These are phyloP conservation scores for Leccinum subatratum DNA, from an alignment of 1,284 basidiomycete genomes.

Conservation along the genomic window DNA sequence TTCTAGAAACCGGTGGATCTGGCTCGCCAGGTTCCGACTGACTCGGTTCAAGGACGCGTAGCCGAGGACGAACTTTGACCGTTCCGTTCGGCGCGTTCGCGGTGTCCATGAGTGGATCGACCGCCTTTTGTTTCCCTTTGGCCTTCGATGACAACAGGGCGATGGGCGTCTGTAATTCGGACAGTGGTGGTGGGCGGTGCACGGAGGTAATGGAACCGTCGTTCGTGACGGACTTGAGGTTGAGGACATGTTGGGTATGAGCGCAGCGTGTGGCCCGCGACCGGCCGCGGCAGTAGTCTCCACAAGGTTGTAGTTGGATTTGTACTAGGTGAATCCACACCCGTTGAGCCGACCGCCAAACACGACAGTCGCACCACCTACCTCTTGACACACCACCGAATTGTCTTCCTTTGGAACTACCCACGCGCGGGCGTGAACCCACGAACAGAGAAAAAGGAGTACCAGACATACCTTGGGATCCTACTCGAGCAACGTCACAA, in stretches of 20 bases:
- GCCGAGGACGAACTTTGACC: slow-evolving; percentile 11
- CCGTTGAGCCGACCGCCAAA: slow-evolving; percentile 4
- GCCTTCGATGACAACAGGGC: slow-evolving; percentile 24
- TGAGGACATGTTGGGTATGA: slow-evolving; percentile 49
- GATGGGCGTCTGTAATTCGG: slow-evolving; percentile 2
- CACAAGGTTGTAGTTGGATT: slow-evolving; percentile 56
- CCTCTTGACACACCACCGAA: slow-evolving; percentile 69
- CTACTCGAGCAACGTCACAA: slow-evolving; percentile 67
- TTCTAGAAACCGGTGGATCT: slow-evolving; percentile 6
- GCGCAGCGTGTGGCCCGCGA: slow-evolving; percentile 63
- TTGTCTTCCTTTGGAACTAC: slow-evolving; percentile 69
- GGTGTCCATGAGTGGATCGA: slow-evolving; percentile 34
- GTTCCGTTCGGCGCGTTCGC: slow-evolving; percentile 14
- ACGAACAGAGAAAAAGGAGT: not conserved
- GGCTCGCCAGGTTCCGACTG: not conserved
- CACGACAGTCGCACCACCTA: slow-evolving; percentile 34
- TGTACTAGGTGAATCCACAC: slow-evolving; percentile 44
- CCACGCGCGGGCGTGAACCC: slow-evolving; percentile 8
- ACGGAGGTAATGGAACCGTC: slow-evolving; percentile 7
- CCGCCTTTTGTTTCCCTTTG: slow-evolving; percentile 33
- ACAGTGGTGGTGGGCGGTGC: slow-evolving; percentile 10
- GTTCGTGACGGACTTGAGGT: slow-evolving; percentile 29
- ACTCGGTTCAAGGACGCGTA: not conserved
- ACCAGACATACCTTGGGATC: slow-evolving; percentile 60
- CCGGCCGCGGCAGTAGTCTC: slow-evolving; percentile 41